These are phyloP conservation scores for Paecilomyces fulvus DNA, from an alignment of 2,329 filamentous ascomycete species.

Conservation along the genomic window DNA sequence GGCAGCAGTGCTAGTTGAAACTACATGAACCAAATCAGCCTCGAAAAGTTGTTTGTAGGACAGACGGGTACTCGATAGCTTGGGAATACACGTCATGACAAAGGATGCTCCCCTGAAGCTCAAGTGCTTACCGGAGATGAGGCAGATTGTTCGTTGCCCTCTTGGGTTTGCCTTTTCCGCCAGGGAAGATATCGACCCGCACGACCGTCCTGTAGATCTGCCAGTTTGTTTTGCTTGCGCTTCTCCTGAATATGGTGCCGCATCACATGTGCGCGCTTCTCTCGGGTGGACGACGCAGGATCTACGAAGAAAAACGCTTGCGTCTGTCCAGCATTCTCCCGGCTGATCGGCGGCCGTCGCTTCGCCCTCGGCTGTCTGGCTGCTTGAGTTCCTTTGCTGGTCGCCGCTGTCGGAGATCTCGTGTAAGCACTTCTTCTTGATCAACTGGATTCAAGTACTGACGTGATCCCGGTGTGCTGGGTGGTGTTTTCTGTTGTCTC, in stretches of 20 bases:
- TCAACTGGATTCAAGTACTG: not conserved
- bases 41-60: no score
- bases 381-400: constrained; percentile 10
- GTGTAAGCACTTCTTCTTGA: not conserved
- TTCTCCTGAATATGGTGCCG: constrained; percentile 37
- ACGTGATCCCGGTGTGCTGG: not conserved
- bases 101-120: not conserved
- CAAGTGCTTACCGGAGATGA: constrained; percentile 3
- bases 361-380: constrained; percentile 16
- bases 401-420: constrained; percentile 7
- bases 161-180: constrained; percentile 11
- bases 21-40: not conserved
- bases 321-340: constrained; percentile 15
- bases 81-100: not conserved
- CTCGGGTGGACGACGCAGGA: constrained; percentile 30
- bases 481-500: not conserved
- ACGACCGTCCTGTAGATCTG: constrained; percentile 9
- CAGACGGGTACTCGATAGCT: not conserved
- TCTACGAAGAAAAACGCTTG: constrained; percentile 35
- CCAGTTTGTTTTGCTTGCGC: constrained; percentile 22
- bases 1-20: not conserved
- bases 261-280: constrained; percentile 38
- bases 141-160: constrained; percentile 1
- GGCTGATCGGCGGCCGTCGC: constrained; percentile 16
- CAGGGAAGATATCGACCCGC: constrained; percentile 15